A percentile compares a stretch with the other conserved stretches of the same genome.
These are phyloP conservation scores for Flammula alnicola DNA, from an alignment of 1,284 basidiomycete genomes.

Conservation along the genomic window DNA sequence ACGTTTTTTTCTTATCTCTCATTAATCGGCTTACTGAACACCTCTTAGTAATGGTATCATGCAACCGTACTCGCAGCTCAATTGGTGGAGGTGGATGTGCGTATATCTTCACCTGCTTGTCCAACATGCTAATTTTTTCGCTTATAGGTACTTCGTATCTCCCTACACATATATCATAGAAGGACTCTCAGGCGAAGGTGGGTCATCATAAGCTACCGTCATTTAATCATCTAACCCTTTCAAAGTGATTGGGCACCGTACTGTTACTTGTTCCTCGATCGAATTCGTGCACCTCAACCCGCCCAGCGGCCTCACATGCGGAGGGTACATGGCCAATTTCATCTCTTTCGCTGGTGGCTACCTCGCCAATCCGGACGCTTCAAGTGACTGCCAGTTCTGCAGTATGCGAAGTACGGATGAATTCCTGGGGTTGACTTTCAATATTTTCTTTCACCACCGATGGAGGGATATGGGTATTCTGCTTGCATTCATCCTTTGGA, in stretches of 20 bases:
- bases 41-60: constrained; percentile 60
- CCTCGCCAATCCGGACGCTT: constrained; percentile 60
- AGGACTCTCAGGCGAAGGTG: constrained; percentile 54
- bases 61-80: constrained; percentile 64
- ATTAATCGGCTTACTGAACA: constrained; percentile 1
- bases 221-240: too few species aligned
- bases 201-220: too few species aligned
- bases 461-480: constrained; percentile 58
- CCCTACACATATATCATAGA: constrained; percentile 78
- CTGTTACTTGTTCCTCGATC: constrained; percentile 54
- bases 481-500: constrained; percentile 47
- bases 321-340: constrained; percentile 56
- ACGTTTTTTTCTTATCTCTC: constrained; percentile 28
- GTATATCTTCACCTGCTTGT: too few species aligned
- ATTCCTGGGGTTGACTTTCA: constrained; percentile 46
- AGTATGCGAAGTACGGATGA: constrained; percentile 46
- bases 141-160: constrained; percentile 74
- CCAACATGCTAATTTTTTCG: too few species aligned
- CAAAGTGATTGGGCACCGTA: constrained; percentile 54
- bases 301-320: constrained; percentile 64
- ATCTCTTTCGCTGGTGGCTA: constrained; percentile 65
- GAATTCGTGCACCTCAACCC: constrained; percentile 61
- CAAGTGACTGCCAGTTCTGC: constrained; percentile 61
- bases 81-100: constrained; percentile 89
- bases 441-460: constrained; percentile 50